Conservation (phyloP, 2,329 filamentous ascomycete species). For the Aspergillus sp. region DNA sequence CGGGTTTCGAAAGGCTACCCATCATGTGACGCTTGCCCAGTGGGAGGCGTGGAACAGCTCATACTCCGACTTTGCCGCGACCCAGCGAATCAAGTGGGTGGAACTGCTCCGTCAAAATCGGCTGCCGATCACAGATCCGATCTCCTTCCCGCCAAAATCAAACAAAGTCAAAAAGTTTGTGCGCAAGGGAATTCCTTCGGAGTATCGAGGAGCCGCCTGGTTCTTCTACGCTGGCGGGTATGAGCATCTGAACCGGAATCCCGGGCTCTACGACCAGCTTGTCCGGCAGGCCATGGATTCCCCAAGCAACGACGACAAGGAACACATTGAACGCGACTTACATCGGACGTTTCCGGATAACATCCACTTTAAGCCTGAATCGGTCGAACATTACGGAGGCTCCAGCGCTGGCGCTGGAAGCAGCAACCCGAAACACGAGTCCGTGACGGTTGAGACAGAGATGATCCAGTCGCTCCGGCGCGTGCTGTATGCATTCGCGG, state of each 20-base stretch:
- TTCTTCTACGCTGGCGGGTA: constrained; percentile 94
- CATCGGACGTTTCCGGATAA: constrained; percentile 96
- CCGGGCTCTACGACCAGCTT: constrained; percentile 73
- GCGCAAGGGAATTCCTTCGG: constrained; percentile 88
- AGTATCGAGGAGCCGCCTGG: constrained; percentile 95
- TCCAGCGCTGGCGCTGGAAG: constrained; percentile 30
- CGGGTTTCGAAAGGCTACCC: constrained; percentile 85
- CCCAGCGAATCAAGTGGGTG: constrained; percentile 80
- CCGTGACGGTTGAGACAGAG: constrained; percentile 62
- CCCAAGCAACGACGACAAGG: constrained; percentile 71
- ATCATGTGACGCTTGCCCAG: constrained; percentile 72
- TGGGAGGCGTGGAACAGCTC: constrained; percentile 79
- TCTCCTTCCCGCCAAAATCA: constrained; percentile 75
- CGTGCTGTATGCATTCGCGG: constrained; percentile 83
- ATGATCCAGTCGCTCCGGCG: constrained; percentile 81
- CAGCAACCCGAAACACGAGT: constrained; percentile 39
- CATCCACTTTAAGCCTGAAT: constrained; percentile 76
- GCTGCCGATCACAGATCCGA: constrained; percentile 69
- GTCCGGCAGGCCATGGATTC: constrained; percentile 65
- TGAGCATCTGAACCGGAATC: constrained; percentile 71
- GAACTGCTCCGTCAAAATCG: constrained; percentile 74
- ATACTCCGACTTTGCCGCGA: constrained; percentile 74
- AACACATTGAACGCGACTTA: constrained; percentile 90
- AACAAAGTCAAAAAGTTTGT: constrained; percentile 87
- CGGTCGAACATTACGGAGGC: constrained; percentile 19